These are phyloP conservation scores for Suillus lakei DNA, from an alignment of 768 basidiomycete species.

Conservation along the genomic window DNA sequence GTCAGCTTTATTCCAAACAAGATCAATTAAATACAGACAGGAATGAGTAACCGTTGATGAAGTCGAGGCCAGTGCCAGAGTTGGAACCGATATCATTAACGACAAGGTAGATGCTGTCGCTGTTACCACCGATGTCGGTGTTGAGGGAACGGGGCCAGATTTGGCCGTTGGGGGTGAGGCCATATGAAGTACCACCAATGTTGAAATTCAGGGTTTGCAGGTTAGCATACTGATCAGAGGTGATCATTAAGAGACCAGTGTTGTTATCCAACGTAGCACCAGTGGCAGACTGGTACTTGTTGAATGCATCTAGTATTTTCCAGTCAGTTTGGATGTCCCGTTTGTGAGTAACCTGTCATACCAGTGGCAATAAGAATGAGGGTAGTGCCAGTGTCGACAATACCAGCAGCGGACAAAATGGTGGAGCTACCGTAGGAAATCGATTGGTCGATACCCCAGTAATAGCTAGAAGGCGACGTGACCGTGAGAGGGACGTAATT, in stretches of 20 bases:
- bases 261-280: conserved; percentile 28
- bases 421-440: conserved; percentile 30
- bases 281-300: conserved; percentile 26
- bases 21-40: conserved; percentile 14
- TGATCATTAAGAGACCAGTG: conserved; percentile 37
- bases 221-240: conserved; percentile 26
- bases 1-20: background rate
- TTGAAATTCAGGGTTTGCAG: conserved; percentile 33
- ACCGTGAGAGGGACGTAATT: conserved; percentile 30
- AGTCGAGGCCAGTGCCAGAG: conserved; percentile 26
- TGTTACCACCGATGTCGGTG: conserved; percentile 30
- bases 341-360: conserved; percentile 4
- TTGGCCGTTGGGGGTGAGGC: conserved; percentile 32
- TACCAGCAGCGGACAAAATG: conserved; percentile 31
- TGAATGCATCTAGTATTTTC: conserved; percentile 25
- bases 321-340: background rate
- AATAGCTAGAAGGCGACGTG: conserved; percentile 26
- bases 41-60: conserved; percentile 27
- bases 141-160: conserved; percentile 41
- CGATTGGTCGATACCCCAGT: conserved; percentile 39
- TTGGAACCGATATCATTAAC: conserved; percentile 24
- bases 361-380: conserved; percentile 29
- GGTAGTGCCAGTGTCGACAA: conserved; percentile 39
- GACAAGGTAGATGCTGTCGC: conserved; percentile 33
- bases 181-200: conserved; percentile 24